Conservation (phyloP, 2,329 filamentous ascomycete species). For the Fusarium solani-melongenae region DNA sequence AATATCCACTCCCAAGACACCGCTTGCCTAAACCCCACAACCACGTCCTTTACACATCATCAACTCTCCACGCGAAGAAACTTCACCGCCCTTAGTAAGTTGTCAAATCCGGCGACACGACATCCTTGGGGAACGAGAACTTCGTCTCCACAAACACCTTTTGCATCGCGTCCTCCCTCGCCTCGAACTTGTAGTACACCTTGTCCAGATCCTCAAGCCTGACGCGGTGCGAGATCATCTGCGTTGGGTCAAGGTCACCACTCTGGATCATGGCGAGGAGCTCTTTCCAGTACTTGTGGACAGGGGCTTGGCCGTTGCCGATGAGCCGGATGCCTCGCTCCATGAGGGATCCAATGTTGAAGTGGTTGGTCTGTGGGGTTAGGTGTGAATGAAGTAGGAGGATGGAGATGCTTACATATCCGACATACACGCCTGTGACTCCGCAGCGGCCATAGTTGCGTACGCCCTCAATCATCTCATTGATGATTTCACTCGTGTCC, state of each 20-base stretch:
- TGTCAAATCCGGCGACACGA: conserved; percentile 22
- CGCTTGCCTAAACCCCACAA: neutral
- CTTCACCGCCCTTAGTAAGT: conserved; percentile 19
- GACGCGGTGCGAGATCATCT: conserved; percentile 85
- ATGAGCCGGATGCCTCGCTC: conserved; percentile 85
- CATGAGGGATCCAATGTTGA: conserved; percentile 87
- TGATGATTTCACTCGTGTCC: conserved; percentile 83
- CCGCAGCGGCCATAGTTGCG: conserved; percentile 79
- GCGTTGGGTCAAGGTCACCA: conserved; percentile 77
- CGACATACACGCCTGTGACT: conserved; percentile 77
- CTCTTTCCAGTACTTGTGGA: conserved; percentile 86
- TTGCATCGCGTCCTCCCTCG: conserved; percentile 76
- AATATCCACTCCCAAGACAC: neutral
- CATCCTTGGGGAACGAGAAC: conserved; percentile 61
- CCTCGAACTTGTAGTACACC: conserved; percentile 72
- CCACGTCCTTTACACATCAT: neutral
- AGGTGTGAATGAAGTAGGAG: neutral
- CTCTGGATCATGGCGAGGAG: conserved; percentile 75
- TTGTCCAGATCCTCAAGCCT: conserved; percentile 77
- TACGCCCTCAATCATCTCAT: conserved; percentile 82
- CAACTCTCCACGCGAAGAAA: neutral
- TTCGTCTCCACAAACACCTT: conserved; percentile 78
- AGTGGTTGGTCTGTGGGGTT: conserved; percentile 51
- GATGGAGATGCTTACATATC: conserved; percentile 58
- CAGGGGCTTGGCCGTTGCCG: conserved; percentile 74